These are phyloP conservation scores for Serendipita indica DNA, from an alignment of 768 basidiomycete species.

Conservation along the genomic window DNA sequence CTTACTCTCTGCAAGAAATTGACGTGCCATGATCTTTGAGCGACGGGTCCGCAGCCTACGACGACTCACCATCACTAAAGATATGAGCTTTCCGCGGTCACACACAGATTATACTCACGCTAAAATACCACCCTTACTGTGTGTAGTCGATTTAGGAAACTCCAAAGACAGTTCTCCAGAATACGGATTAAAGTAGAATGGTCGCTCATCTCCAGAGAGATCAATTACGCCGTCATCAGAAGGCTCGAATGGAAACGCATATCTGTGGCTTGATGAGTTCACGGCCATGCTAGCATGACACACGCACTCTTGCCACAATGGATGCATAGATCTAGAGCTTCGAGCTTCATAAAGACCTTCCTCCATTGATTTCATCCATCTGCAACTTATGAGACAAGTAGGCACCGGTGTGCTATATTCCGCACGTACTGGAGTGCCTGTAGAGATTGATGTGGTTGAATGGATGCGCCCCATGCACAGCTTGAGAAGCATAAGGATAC, in stretches of 20 bases:
- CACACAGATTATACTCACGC: constrained; percentile 40
- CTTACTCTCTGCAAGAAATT: constrained; percentile 35
- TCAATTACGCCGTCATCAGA: constrained; percentile 47
- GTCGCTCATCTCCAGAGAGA: constrained; percentile 60
- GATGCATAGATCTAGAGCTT: constrained; percentile 66
- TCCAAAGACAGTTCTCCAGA: constrained; percentile 77
- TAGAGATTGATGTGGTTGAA: no score
- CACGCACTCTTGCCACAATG: constrained; percentile 82
- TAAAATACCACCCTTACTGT: constrained; percentile 74
- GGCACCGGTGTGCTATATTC: neutral
- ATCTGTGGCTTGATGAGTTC: constrained; percentile 31
- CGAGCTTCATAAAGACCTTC: constrained; percentile 54
- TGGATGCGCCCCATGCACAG: no score
- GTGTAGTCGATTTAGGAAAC: constrained; percentile 68
- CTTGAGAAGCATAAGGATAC: neutral
- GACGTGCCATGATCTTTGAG: neutral
- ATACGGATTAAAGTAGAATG: constrained; percentile 83
- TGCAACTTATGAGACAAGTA: constrained; percentile 19
- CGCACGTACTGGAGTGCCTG: no score
- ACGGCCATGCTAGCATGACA: neutral
- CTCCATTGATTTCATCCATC: constrained; percentile 90
- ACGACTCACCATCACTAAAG: constrained; percentile 28
- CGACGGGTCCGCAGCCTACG: constrained; percentile 10
- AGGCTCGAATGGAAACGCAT: constrained; percentile 52
- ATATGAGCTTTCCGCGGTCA: neutral